Conservation (phyloP, 2,329 filamentous ascomycete genomes). For the Emmonsia crescens region DNA sequence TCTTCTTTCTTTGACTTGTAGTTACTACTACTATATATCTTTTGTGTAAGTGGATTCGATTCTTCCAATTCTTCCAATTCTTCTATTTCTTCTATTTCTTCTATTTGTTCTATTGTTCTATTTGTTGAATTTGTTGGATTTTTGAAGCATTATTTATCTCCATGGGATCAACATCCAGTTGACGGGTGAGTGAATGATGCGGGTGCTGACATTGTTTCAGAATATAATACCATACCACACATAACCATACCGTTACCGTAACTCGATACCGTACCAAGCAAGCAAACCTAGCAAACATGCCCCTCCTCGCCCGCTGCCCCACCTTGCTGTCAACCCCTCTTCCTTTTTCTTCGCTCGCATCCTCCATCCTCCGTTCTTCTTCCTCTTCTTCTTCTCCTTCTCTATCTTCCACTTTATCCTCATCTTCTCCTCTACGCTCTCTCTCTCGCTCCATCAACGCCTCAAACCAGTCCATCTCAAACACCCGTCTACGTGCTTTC, state of each 20-base stretch:
- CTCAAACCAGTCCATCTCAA: constrained; percentile 28
- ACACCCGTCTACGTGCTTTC: constrained; percentile 42
- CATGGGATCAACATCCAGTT: too few species aligned
- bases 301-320: constrained; percentile 15
- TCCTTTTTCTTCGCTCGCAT: constrained; percentile 8
- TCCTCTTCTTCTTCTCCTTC: constrained; percentile 15
- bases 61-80: background rate
- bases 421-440: constrained; percentile 12
- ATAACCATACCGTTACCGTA: background rate
- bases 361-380: background rate
- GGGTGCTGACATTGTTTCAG: background rate
- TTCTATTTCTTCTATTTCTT: background rate
- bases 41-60: background rate
- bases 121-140: too few species aligned
- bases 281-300: constrained; percentile 11
- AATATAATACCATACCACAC: background rate
- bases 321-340: constrained; percentile 15
- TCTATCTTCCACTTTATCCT: too few species aligned
- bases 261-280: background rate
- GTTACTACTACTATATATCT: background rate
- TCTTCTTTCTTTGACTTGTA: background rate
- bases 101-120: too few species aligned
- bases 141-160: too few species aligned
- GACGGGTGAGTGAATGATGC: too few species aligned
- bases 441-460: constrained; percentile 21